Conservation (phyloP, 1,139 yeast species). For the Hyphopichia fennica region DNA sequence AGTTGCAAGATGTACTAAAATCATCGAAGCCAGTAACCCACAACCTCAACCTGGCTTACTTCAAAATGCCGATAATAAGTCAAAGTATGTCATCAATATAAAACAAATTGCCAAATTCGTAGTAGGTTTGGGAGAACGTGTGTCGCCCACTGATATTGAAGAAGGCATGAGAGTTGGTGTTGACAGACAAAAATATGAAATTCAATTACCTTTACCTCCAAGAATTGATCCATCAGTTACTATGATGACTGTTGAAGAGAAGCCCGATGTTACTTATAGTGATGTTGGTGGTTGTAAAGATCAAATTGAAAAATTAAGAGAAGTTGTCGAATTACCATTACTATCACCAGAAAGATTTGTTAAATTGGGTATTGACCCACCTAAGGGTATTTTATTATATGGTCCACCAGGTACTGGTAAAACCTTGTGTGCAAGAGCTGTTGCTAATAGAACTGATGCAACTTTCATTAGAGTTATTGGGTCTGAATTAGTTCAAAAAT, state of each 20-base stretch:
- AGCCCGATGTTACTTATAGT: constrained; percentile 86
- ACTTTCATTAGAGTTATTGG: constrained; percentile 97
- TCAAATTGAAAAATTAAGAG: constrained; percentile 94
- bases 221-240: constrained; percentile 96
- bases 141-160: constrained; percentile 97
- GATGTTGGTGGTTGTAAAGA: constrained; percentile 99
- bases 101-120: constrained; percentile 98
- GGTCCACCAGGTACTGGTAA: constrained; percentile 99
- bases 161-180: constrained; percentile 99
- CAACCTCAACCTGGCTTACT: constrained; percentile 33
- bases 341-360: constrained; percentile 95
- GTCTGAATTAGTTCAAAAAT: constrained; percentile 94
- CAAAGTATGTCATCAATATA: constrained; percentile 92
- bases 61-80: constrained; percentile 73
- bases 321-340: constrained; percentile 94
- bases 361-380: constrained; percentile 95
- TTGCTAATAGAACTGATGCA: constrained; percentile 97
- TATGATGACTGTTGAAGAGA: constrained; percentile 99
- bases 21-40: constrained; percentile 64
- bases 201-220: constrained; percentile 95
- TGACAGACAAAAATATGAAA: constrained; percentile 94
- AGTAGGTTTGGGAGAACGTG: constrained; percentile 93
- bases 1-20: constrained; percentile 98
- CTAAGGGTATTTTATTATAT: constrained; percentile 91
- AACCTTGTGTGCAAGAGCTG: constrained; percentile 97